Percentiles rank a stretch among this genome's conserved stretches.
Conservation (phyloP, 1,139 yeast species). For the Hyphopichia wangnamkhiaoensis region DNA sequence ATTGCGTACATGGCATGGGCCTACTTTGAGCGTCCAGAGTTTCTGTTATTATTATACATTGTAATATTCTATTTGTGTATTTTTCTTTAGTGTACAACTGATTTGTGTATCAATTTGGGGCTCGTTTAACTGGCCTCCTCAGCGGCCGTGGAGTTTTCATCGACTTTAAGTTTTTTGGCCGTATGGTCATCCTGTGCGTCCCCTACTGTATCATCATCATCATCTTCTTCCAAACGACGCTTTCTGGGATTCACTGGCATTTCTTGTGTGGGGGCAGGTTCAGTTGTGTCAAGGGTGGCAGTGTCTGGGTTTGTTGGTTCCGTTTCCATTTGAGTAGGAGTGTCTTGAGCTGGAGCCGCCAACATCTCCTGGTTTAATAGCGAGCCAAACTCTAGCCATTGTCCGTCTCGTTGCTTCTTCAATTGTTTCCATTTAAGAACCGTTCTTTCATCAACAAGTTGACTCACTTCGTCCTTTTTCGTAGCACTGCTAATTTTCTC, state of each 20-base stretch:
- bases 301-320: not conserved
- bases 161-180: not conserved
- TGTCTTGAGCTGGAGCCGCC: constrained; percentile 4
- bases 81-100: too few relatives aligned
- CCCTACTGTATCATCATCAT: not conserved
- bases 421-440: constrained; percentile 33
- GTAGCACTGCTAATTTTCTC: constrained; percentile 12
- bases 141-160: too few relatives aligned
- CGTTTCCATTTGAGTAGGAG: too few relatives aligned
- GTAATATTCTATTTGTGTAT: too few relatives aligned
- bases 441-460: constrained; percentile 25
- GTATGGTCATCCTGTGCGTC: not conserved
- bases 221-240: constrained; percentile 4
- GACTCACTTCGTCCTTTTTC: constrained; percentile 10
- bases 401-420: constrained; percentile 19
- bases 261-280: too few relatives aligned
- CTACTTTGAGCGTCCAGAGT: too few relatives aligned
- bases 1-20: too few relatives aligned
- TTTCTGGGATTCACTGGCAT: not conserved
- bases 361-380: constrained; percentile 18
- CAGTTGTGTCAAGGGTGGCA: too few relatives aligned
- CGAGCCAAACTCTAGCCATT: constrained; percentile 22
- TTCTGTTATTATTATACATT: too few relatives aligned
- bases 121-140: too few relatives aligned
- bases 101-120: too few relatives aligned